Evolutionary conservation across 169 alveolate genomes (phyloP).

Genomic region (Plasmodium chabaudi): DNA sequence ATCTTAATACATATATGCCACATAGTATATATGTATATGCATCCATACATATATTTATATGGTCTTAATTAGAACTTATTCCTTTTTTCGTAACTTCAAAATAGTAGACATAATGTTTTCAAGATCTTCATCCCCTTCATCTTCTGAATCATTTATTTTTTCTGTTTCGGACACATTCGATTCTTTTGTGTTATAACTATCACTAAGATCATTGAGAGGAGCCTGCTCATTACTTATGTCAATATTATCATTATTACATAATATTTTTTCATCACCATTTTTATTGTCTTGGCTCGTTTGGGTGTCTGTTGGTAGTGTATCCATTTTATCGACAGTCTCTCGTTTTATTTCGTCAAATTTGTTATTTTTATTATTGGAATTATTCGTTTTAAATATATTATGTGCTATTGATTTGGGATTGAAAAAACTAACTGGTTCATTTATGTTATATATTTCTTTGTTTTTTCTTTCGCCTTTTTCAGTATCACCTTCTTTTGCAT

Average conservation of each 20-base stretch:
- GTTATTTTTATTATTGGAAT: background rate
- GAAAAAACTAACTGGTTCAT: background rate
- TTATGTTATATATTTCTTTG: background rate
- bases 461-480: conserved; percentile 6
- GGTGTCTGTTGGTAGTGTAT: background rate
- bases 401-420: background rate
- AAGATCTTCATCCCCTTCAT: conserved; percentile 55
- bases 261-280: background rate
- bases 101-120: conserved; percentile 75
- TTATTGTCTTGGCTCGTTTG: background rate
- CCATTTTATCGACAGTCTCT: background rate
- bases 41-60: background rate
- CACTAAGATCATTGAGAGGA: background rate
- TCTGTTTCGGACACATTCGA: conserved; percentile 11
- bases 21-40: background rate
- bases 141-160: conserved; percentile 38
- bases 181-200: background rate
- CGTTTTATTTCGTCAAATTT: background rate
- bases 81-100: conserved; percentile 33
- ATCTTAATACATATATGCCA: no score
- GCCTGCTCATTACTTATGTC: background rate
- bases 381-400: background rate
- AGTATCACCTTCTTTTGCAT: background rate
- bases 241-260: background rate
- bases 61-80: background rate